Evolutionary conservation across 768 basidiomycete genomes (phyloP).

Genomic region (Podaxis rugospora): DNA sequence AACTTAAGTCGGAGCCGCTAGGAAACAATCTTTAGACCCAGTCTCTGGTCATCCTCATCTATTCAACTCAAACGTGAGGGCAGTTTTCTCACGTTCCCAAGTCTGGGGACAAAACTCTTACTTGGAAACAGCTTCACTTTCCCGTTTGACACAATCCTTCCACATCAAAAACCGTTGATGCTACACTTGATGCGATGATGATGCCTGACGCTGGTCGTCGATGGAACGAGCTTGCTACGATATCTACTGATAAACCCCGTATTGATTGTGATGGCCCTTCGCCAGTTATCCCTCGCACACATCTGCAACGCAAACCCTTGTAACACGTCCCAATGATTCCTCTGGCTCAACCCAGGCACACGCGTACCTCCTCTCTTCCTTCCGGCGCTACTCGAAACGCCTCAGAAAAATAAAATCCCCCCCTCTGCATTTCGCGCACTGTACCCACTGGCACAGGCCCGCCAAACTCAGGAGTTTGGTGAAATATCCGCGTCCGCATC

Average conservation of each 20-base stretch:
- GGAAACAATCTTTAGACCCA: not conserved
- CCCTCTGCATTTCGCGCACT: not conserved
- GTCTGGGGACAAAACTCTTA: not conserved
- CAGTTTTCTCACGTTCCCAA: not conserved
- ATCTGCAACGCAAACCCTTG: not conserved
- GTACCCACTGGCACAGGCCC: not conserved
- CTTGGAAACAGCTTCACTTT: not conserved
- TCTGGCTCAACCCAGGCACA: not conserved
- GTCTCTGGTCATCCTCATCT: not conserved
- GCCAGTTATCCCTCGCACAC: not conserved
- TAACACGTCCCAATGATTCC: not conserved
- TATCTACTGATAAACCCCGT: no score
- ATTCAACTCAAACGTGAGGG: not conserved
- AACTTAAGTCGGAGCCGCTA: no score
- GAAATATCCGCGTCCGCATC: not conserved
- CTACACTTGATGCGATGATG: not conserved
- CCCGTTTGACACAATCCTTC: not conserved
- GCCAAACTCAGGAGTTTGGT: slow-evolving; percentile 9
- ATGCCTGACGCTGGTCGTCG: not conserved
- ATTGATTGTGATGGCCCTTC: no score
- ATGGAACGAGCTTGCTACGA: not conserved
- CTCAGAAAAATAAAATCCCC: not conserved
- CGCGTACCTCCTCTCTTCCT: not conserved
- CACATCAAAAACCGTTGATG: not conserved
- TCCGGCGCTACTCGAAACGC: not conserved